A percentile compares a stretch with the other conserved stretches of the same genome.
Conservation (phyloP, 2,329 filamentous ascomycete genomes). For the Pseudogymnoascus sp. region DNA sequence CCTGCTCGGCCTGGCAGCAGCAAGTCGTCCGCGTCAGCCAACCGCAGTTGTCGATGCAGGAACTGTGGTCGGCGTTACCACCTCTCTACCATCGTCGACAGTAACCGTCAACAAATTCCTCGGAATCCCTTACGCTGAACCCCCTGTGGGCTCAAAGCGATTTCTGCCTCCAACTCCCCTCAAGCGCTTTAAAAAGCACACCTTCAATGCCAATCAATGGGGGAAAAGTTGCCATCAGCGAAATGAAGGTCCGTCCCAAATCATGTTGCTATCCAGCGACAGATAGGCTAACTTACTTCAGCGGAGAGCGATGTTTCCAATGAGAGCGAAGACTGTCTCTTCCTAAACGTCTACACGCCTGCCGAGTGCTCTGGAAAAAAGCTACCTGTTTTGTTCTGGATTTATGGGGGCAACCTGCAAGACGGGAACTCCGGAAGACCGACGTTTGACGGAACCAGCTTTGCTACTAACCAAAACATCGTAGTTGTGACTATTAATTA, state of each 20-base stretch:
- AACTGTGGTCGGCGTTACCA: not conserved
- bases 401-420: conserved; percentile 9
- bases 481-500: conserved; percentile 19
- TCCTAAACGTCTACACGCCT: conserved; percentile 9
- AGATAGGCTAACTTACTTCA: not conserved
- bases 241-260: not conserved
- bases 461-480: conserved; percentile 16
- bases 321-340: conserved; percentile 13
- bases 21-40: not conserved
- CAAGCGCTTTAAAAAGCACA: not conserved
- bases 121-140: conserved; percentile 9
- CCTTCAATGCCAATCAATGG: not conserved
- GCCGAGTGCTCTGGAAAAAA: not conserved
- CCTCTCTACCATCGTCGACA: conserved; percentile 6
- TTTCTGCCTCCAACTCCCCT: conserved; percentile 11
- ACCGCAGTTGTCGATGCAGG: not conserved
- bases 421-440: conserved; percentile 11
- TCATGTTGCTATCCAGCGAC: not conserved
- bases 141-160: not conserved
- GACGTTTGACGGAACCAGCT: conserved; percentile 15
- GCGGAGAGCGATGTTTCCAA: not conserved
- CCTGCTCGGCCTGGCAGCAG: not conserved
- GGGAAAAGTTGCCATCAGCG: not conserved
- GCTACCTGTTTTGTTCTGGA: conserved; percentile 11
- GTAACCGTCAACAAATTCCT: conserved; percentile 12